These are phyloP conservation scores for Styphnolobium japonicum DNA, from an alignment of 306 rosid genomes.

Conservation along the genomic window DNA sequence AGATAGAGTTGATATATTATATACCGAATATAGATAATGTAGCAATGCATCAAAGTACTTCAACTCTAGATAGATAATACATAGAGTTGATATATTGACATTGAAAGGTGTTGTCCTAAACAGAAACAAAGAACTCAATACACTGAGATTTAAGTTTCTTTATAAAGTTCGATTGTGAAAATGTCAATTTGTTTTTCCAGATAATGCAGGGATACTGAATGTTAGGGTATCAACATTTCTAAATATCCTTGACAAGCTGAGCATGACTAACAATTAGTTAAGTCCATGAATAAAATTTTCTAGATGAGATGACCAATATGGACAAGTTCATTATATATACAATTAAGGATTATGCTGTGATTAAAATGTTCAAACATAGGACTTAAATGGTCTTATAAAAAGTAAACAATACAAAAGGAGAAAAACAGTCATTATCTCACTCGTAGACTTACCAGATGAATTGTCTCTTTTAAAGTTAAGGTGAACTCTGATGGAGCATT, in stretches of 20 bases:
- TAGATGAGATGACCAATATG: not conserved
- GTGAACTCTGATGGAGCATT: conserved; percentile 32
- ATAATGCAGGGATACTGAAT: not conserved
- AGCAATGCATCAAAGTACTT: not conserved
- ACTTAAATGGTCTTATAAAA: not conserved
- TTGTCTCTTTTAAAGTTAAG: conserved; percentile 52
- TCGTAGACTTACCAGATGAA: conserved; percentile 62
- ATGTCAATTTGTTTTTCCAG: not conserved
- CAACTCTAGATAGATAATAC: too few relatives aligned
- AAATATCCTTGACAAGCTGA: conserved; percentile 15
- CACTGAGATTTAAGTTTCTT: not conserved
- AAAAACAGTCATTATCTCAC: not conserved
- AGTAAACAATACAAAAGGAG: not conserved
- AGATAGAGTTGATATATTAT: not conserved
- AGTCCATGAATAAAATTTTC: not conserved
- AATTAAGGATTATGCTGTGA: not conserved
- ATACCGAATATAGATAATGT: not conserved
- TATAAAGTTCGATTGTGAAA: not conserved
- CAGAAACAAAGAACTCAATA: not conserved
- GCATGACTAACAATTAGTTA: not conserved
- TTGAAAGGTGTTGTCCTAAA: not conserved
- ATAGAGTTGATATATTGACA: too few relatives aligned
- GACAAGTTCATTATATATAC: conserved; percentile 18
- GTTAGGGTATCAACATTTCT: not conserved
- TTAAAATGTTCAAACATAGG: not conserved